These are phyloP conservation scores for Collybia sordida DNA, from an alignment of 768 basidiomycete genomes.

Conservation along the genomic window DNA sequence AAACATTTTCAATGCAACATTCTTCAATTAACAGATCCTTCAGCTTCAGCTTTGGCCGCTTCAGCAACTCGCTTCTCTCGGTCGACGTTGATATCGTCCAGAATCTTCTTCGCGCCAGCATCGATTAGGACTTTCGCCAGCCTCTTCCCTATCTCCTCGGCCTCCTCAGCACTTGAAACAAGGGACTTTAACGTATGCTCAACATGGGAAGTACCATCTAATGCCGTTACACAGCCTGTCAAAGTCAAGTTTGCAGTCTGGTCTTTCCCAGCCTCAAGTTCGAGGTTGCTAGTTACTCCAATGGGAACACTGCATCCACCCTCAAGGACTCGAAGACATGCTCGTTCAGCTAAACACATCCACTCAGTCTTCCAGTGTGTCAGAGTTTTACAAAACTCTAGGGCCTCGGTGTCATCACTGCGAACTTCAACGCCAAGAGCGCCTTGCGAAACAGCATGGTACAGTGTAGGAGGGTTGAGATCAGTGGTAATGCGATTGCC, in stretches of 20 bases:
- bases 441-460: conserved; percentile 93
- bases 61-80: conserved; percentile 47
- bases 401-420: conserved; percentile 56
- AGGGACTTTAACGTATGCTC: conserved; percentile 55
- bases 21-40: background rate
- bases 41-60: conserved; percentile 31
- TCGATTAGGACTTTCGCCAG: conserved; percentile 67
- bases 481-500: conserved; percentile 74
- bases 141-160: conserved; percentile 64
- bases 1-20: background rate
- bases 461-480: conserved; percentile 71
- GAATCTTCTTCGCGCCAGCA: conserved; percentile 72
- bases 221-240: conserved; percentile 81
- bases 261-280: conserved; percentile 21
- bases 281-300: conserved; percentile 64
- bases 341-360: conserved; percentile 82
- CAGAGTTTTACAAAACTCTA: conserved; percentile 62
- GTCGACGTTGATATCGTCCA: conserved; percentile 81
- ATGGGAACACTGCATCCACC: conserved; percentile 98
- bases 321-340: conserved; percentile 85
- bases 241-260: conserved; percentile 51
- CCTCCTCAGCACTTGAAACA: conserved; percentile 55
- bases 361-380: conserved; percentile 80
- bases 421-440: conserved; percentile 89
- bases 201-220: conserved; percentile 74